Base-by-base conservation (phyloP, 2,329 filamentous ascomycete genomes). In the Aschersonia sp. region DNA sequence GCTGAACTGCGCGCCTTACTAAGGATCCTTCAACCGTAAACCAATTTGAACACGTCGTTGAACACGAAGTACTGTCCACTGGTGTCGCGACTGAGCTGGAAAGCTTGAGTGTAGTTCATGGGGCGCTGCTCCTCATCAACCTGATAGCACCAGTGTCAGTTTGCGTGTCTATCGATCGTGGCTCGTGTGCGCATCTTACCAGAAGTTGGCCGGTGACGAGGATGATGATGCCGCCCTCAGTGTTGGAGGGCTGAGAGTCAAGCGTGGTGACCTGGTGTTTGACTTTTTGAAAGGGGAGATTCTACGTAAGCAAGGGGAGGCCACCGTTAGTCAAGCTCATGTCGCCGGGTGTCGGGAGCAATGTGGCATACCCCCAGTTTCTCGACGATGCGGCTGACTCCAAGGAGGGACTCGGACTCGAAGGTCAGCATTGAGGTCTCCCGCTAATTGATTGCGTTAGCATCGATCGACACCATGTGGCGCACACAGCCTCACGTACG, bases 11-110 rank as follows among this genome's bases (percentile, higher is more conserved):
- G 12, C 35, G 4, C 7, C 35, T 38, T 7, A 12, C 35, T 12
- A 38, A 42, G 20, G 10, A 35, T 10, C 45, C 9, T 9, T 47
- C 70, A 78, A 62, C 68, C 73, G 68, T 85, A 91, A 57, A 95
- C 78, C 52, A 97, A 78, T 70, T 86, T 86, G 81, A 97, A 97
- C 65, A 97, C 71, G 66, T 97, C 91, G 74, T 97, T 96, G 72
- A 82, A 83, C 63, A 97, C 85, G 65, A 79, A 96, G 73, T 84
- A 95, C 68, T 75, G 80, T 57, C 80, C 83, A 47, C 40, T 42
- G 2, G 68, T 68, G 48, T 88, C 84, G 51, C 80, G 82, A 55
- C 80, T 67, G 53, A 97, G 82, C 67, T 94, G 85, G 78, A 97
- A 97, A 49, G 78, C 71, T 71, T 97, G 89, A 49, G 82, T 82